A percentile compares a stretch with the other conserved stretches of the same genome.
phyloP scores from a whole-genome alignment of 345 rosid species.

The Gossypium bickii region DNA sequence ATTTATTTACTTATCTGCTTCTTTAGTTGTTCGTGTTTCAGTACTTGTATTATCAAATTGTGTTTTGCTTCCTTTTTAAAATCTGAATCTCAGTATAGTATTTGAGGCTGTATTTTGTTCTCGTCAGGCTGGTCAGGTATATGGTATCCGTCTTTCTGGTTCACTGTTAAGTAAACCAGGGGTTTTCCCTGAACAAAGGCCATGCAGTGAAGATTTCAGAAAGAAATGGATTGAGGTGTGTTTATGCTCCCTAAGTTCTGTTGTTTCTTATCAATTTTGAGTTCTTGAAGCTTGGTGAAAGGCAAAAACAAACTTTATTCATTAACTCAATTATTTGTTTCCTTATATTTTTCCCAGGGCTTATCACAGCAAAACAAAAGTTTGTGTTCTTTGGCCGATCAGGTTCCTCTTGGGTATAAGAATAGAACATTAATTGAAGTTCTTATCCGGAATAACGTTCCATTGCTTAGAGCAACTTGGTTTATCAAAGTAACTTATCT shows the following conservation, averaged over 20 bases:
- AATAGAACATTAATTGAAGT: constrained; percentile 76
- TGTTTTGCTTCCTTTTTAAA: neutral
- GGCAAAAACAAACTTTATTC: neutral
- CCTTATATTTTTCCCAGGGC: constrained; percentile 35
- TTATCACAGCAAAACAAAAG: constrained; percentile 87
- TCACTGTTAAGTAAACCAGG: constrained; percentile 71
- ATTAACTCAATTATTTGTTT: neutral
- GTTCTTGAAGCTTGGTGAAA: neutral
- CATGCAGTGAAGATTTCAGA: constrained; percentile 72
- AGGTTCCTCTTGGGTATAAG: constrained; percentile 76
- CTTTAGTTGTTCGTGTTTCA: neutral
- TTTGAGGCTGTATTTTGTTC: constrained; percentile 8
- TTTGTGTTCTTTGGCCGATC: constrained; percentile 80
- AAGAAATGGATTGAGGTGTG: constrained; percentile 96
- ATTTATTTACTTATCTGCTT: neutral
- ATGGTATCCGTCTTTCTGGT: constrained; percentile 89
- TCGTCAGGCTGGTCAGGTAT: constrained; percentile 91
- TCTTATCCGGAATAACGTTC: constrained; percentile 88
- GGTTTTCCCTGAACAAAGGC: constrained; percentile 73
- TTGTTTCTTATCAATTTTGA: constrained; percentile 25
- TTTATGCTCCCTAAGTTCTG: neutral
- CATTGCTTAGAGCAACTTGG: constrained; percentile 95
- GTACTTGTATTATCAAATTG: constrained; percentile 1
- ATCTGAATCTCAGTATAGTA: neutral
- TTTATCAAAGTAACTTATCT: constrained; percentile 90